phyloP scores from a whole-genome alignment of 495 filamentous ascomycete species.

The Articulospora tetracladia region DNA sequence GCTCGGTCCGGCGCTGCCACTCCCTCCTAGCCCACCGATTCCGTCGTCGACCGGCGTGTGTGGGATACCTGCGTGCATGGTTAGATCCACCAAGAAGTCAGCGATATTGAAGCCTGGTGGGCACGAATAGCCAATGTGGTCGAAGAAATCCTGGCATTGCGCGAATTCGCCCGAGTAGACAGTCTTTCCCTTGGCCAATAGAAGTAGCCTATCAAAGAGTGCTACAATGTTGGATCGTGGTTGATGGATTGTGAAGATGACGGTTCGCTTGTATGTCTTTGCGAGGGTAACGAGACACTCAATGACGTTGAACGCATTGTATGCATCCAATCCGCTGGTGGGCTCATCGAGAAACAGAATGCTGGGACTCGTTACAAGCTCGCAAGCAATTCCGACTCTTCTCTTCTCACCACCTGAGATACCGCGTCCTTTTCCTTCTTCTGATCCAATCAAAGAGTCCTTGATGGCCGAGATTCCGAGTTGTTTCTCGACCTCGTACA shows the following conservation, averaged over 20 bases:
- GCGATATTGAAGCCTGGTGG: slow-evolving; percentile 98
- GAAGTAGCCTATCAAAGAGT: slow-evolving; percentile 90
- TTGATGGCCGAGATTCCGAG: slow-evolving; percentile 89
- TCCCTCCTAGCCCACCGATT: slow-evolving; percentile 35
- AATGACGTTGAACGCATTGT: slow-evolving; percentile 94
- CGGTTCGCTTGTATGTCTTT: slow-evolving; percentile 91
- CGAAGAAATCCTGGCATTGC: slow-evolving; percentile 89
- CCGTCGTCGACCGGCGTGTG: slow-evolving; percentile 56
- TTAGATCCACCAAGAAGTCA: slow-evolving; percentile 94
- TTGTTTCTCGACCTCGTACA: slow-evolving; percentile 90
- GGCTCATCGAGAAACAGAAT: slow-evolving; percentile 97
- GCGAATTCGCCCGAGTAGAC: slow-evolving; percentile 92
- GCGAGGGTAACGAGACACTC: slow-evolving; percentile 94
- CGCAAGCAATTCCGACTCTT: slow-evolving; percentile 93
- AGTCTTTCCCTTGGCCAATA: slow-evolving; percentile 82
- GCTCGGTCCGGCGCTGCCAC: slow-evolving; percentile 72
- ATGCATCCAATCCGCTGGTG: slow-evolving; percentile 92
- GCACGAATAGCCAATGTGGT: slow-evolving; percentile 83
- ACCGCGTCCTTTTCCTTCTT: slow-evolving; percentile 89
- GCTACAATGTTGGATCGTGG: slow-evolving; percentile 99
- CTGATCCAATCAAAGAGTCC: slow-evolving; percentile 94
- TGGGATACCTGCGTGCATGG: slow-evolving; percentile 80
- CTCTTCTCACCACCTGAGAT: slow-evolving; percentile 98
- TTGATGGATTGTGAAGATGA: slow-evolving; percentile 98
- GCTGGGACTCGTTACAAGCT: slow-evolving; percentile 94